These are phyloP conservation scores for Diaporthe amygdali DNA, from an alignment of 2,329 filamentous ascomycete species.

Conservation along the genomic window DNA sequence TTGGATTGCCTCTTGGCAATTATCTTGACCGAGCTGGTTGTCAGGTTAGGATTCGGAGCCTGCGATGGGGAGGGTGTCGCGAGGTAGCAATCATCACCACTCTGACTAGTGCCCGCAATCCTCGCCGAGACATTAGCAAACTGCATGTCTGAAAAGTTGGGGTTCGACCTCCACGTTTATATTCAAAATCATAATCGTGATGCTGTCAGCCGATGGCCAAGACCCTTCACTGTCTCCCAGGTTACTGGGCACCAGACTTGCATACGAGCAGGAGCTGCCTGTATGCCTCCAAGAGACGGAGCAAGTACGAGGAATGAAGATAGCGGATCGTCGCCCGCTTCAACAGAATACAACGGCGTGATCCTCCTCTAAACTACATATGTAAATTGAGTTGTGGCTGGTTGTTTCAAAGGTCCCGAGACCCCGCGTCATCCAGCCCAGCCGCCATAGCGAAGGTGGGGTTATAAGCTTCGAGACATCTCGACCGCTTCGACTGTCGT, in stretches of 20 bases:
- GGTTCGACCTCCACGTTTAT: background rate
- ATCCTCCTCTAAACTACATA: background rate
- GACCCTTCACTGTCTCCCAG: background rate
- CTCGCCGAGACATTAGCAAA: background rate
- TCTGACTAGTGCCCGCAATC: background rate
- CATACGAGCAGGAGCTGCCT: background rate
- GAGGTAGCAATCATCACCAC: no score
- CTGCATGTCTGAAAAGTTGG: constrained; percentile 2
- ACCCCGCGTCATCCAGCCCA: constrained; percentile 5
- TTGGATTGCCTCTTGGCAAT: background rate
- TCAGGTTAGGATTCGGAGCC: background rate
- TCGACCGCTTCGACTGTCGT: background rate
- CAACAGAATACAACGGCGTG: background rate
- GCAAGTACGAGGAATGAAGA: background rate
- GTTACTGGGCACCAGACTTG: background rate
- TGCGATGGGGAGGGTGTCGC: background rate
- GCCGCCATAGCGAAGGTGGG: constrained; percentile 1
- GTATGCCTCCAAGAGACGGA: background rate
- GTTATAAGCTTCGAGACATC: background rate
- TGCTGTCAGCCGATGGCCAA: background rate
- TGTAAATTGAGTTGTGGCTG: background rate
- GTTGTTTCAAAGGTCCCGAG: constrained; percentile 8
- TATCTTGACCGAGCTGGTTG: background rate
- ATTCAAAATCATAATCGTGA: background rate
- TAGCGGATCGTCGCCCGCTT: background rate